These are phyloP conservation scores for Saturnispora serradocipensis DNA, from an alignment of 805 yeast species.

Conservation along the genomic window DNA sequence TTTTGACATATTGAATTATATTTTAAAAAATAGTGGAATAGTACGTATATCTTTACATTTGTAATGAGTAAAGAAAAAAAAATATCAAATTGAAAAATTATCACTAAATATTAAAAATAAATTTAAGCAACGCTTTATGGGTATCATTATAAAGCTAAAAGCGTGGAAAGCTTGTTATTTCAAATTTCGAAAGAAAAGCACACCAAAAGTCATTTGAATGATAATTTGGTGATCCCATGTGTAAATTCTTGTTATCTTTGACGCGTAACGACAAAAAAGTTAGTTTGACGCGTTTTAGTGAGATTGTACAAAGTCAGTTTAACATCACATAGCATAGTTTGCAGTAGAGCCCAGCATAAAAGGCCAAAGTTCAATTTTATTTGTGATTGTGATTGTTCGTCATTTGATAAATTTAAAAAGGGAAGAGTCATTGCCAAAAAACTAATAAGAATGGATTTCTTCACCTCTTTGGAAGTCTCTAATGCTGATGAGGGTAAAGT, in stretches of 20 bases:
- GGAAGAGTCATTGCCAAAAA: too few species aligned
- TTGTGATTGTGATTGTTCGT: neutral
- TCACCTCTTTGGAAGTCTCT: neutral
- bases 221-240: neutral
- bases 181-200: neutral
- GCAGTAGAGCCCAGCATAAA: neutral
- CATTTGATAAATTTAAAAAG: too few species aligned
- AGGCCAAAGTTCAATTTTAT: neutral
- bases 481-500: neutral
- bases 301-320: neutral
- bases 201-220: neutral
- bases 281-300: neutral
- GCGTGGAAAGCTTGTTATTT: neutral
- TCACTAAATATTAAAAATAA: neutral
- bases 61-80: neutral
- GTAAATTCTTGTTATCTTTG: neutral
- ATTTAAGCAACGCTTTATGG: neutral
- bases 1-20: conserved; percentile 57
- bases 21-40: neutral
- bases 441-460: neutral
- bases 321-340: neutral
- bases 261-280: neutral
- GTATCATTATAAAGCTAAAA: neutral
- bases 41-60: neutral
- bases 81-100: neutral